Percentiles rank a stretch among this genome's conserved stretches.
Evolutionary conservation across 2,329 filamentous ascomycete genomes (phyloP).

Genomic region (Orbilia brochopaga): DNA sequence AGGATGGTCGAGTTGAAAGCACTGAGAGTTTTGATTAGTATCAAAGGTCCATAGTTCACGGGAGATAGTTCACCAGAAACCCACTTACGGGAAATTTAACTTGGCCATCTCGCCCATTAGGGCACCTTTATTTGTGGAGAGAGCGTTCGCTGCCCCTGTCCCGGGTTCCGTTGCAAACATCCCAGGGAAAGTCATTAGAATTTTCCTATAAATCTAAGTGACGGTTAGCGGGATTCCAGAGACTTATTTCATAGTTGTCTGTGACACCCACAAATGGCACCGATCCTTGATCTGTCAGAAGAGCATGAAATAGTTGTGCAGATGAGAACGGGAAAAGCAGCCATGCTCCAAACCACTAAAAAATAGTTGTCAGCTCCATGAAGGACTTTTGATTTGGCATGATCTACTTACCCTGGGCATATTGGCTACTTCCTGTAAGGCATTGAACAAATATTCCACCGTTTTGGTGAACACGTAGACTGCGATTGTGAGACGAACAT

Average conservation of each 20-base stretch:
- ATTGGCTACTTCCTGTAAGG: conserved; percentile 5
- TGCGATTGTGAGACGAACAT: conserved; percentile 28
- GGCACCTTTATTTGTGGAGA: not conserved
- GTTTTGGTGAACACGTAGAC: conserved; percentile 37
- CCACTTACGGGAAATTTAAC: conserved; percentile 35
- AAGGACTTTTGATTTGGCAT: not conserved
- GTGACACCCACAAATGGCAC: conserved; percentile 27
- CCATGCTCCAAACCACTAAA: conserved; percentile 46
- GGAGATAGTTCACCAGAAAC: not conserved
- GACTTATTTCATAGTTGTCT: not conserved
- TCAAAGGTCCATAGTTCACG: not conserved
- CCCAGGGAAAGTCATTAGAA: conserved; percentile 29
- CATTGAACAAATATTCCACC: conserved; percentile 38
- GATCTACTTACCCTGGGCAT: conserved; percentile 21
- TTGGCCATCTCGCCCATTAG: conserved; percentile 26
- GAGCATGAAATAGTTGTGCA: conserved; percentile 32
- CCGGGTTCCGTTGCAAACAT: not conserved
- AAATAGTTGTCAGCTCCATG: not conserved
- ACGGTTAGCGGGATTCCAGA: not conserved
- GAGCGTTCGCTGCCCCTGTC: not conserved
- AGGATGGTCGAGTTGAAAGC: conserved; percentile 30
- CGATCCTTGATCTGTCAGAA: conserved; percentile 9
- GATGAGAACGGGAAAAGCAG: conserved; percentile 30
- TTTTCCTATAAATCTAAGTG: conserved; percentile 24
- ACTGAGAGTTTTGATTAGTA: conserved; percentile 1